A percentile compares a stretch with the other conserved stretches of the same genome.
Conservation (phyloP, 202 grass and related monocot species). For the Brachypodium distachyon region DNA sequence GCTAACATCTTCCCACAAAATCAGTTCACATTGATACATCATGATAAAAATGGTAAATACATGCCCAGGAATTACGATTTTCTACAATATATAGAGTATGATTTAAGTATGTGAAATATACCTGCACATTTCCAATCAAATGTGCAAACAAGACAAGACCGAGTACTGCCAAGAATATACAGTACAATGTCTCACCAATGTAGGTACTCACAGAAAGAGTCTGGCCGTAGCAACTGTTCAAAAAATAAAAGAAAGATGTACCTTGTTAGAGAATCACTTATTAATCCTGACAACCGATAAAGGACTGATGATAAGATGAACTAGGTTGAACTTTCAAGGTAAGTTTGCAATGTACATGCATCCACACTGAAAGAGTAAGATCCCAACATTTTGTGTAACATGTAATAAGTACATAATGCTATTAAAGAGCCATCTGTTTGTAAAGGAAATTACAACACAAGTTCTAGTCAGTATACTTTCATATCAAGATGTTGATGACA, state of each 20-base stretch:
- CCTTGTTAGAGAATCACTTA: constrained; percentile 9
- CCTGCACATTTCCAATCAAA: constrained; percentile 99
- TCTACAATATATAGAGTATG: background rate
- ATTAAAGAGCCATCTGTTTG: background rate
- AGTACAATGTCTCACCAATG: constrained; percentile 87
- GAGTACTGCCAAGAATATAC: constrained; percentile 81
- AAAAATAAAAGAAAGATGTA: constrained; percentile 13
- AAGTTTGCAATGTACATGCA: background rate
- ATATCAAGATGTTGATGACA: background rate
- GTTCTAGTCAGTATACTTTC: background rate
- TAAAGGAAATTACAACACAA: background rate
- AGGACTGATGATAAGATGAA: background rate
- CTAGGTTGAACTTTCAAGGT: background rate
- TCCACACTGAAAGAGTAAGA: background rate
- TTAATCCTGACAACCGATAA: background rate
- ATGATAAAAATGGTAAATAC: background rate
- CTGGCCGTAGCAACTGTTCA: constrained; percentile 83
- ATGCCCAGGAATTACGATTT: background rate
- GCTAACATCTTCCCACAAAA: background rate
- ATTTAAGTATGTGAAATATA: constrained; percentile 25
- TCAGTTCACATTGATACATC: background rate
- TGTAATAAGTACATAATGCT: background rate
- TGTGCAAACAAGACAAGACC: constrained; percentile 91
- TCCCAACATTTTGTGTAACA: background rate
- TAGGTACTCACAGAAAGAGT: constrained; percentile 87